Conservation (phyloP, 441 rosid species). For the Erodium texanum region DNA sequence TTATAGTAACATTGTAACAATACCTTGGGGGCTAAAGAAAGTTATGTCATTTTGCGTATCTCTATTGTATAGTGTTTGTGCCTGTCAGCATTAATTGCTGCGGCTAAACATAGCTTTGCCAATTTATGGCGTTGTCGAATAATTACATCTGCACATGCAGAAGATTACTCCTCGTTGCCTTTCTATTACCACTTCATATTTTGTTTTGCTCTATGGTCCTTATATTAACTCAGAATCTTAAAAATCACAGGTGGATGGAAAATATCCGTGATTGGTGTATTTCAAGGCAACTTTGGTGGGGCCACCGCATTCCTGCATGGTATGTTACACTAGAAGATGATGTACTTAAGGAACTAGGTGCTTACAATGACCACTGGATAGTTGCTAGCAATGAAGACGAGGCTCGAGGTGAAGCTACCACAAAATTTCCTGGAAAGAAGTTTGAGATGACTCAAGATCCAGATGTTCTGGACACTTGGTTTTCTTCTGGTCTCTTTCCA, state of each 20-base stretch:
- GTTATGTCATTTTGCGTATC: not conserved
- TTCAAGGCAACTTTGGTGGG: constrained; percentile 99
- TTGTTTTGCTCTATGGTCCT: too few species aligned
- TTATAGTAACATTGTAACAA: not conserved
- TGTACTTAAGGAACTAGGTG: constrained; percentile 60
- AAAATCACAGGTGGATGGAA: constrained; percentile 81
- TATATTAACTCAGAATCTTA: constrained; percentile 1
- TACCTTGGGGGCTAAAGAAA: not conserved
- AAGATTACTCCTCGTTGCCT: not conserved
- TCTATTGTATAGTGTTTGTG: too few species aligned
- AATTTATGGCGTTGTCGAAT: not conserved
- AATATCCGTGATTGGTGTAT: constrained; percentile 95
- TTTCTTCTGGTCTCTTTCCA: constrained; percentile 85
- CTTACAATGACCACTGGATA: constrained; percentile 76
- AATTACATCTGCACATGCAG: not conserved
- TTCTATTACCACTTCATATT: not conserved
- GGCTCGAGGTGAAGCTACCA: constrained; percentile 49
- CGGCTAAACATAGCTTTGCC: not conserved
- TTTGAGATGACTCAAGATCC: constrained; percentile 70
- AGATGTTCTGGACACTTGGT: constrained; percentile 96
- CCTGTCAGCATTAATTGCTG: not conserved
- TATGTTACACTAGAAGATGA: constrained; percentile 73
- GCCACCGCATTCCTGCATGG: constrained; percentile 94
- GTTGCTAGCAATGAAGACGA: constrained; percentile 69
- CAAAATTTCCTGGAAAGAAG: constrained; percentile 54